phyloP scores from a whole-genome alignment of 495 filamentous ascomycete species.

The Cetradonia linearis region DNA sequence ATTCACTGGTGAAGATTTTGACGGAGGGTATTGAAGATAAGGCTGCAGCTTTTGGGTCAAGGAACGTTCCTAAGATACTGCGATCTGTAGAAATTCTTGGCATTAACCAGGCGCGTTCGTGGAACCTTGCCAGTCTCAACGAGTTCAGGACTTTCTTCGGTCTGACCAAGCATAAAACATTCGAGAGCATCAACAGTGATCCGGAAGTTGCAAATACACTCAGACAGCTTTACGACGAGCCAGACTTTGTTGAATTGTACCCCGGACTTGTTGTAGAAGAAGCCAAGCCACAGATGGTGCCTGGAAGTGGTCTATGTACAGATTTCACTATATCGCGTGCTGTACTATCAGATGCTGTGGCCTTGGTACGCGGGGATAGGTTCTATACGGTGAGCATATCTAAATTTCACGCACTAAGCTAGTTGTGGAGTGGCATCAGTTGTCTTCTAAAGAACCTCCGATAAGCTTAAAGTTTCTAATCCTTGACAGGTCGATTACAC shows the following conservation, averaged over 20 bases:
- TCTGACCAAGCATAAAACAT: constrained; percentile 61
- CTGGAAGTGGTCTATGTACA: constrained; percentile 72
- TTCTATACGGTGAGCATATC: constrained; percentile 53
- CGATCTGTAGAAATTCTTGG: constrained; percentile 72
- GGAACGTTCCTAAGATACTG: constrained; percentile 64
- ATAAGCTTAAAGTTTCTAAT: neutral
- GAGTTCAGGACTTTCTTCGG: constrained; percentile 79
- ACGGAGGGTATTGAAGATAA: constrained; percentile 52
- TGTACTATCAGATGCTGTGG: constrained; percentile 75
- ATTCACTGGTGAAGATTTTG: constrained; percentile 59
- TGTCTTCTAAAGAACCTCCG: neutral
- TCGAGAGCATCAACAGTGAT: constrained; percentile 79
- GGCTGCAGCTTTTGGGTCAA: constrained; percentile 53
- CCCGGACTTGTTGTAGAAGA: constrained; percentile 75
- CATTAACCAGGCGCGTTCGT: constrained; percentile 71
- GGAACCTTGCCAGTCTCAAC: constrained; percentile 77
- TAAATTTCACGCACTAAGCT: neutral
- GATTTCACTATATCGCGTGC: constrained; percentile 62
- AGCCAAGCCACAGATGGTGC: constrained; percentile 59
- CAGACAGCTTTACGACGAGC: constrained; percentile 64
- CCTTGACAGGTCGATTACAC: constrained; percentile 48
- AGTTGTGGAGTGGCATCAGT: neutral
- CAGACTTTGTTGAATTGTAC: constrained; percentile 74
- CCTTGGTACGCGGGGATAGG: constrained; percentile 70
- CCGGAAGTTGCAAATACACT: constrained; percentile 61